These are phyloP conservation scores for Aureobasidium sp. DNA, from an alignment of 2,329 filamentous ascomycete genomes.

Conservation along the genomic window DNA sequence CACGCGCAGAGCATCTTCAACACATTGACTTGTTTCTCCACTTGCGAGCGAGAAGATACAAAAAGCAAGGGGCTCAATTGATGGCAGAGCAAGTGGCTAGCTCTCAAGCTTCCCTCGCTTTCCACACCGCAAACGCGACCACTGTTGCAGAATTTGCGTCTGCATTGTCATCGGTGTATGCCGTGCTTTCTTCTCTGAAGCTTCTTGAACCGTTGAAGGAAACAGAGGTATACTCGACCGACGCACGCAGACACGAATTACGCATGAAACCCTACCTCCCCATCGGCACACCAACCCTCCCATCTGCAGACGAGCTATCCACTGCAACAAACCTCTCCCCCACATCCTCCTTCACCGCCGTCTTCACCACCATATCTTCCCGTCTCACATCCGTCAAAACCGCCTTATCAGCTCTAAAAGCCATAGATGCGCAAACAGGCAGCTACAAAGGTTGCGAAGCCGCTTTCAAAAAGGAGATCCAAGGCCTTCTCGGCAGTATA, in stretches of 20 bases:
- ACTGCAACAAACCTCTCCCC: conserved; percentile 16
- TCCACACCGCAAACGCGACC: conserved; percentile 23
- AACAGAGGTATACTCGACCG: conserved; percentile 56
- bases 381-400: conserved; percentile 29
- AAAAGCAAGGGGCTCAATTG: conserved; percentile 24
- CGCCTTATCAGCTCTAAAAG: conserved; percentile 30
- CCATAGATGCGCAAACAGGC: conserved; percentile 25
- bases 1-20: conserved; percentile 40
- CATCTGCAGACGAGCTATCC: conserved; percentile 55
- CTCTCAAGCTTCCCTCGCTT: conserved; percentile 21
- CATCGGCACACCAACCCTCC: conserved; percentile 60
- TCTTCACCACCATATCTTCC: conserved; percentile 20
- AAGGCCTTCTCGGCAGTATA: conserved; percentile 27
- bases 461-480: conserved; percentile 28
- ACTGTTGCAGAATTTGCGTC: neutral
- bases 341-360: neutral
- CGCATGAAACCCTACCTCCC: conserved; percentile 77
- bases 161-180: conserved; percentile 46
- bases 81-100: conserved; percentile 17
- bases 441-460: conserved; percentile 30
- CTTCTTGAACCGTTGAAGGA: conserved; percentile 40
- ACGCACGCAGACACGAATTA: conserved; percentile 65
- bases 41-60: conserved; percentile 20
- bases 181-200: conserved; percentile 51
- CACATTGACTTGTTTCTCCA: conserved; percentile 61